Evolutionary conservation across 352 stramenopile genomes (phyloP), one percentile per base, ranked within the genome.

Genomic region (Globisporangium perplexum): DNA sequence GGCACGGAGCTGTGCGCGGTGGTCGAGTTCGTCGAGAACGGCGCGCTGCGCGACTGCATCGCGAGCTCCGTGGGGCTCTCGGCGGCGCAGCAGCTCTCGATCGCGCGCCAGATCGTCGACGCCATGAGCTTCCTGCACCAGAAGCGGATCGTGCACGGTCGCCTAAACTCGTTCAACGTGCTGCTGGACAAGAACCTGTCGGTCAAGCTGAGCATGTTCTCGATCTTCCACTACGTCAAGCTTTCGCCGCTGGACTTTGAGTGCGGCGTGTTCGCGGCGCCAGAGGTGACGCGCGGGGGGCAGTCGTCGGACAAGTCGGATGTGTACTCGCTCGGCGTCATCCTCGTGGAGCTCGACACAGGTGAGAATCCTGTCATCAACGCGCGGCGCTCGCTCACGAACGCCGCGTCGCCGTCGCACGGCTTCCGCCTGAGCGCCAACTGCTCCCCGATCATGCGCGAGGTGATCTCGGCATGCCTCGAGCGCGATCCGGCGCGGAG

Each of bases 191-290:
- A 69, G 30, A 63, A 77, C 26, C 84, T 65, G 51, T 74, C 70
- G 26, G 83, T 74, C 47, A 91, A 93, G 59, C 53, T 91, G 33
- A 91, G 77, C 53, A 58, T 89, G 10, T 91, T 93, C 49, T 73
- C 77, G 18, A 74, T 88, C 51, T 88, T 87, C 66, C 77, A 92
- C 57, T 88, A 88, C 57, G 75, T 88, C 14, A 82, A 88, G 42
- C 64, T 83, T 11, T 88, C 73, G 23, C 80, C 77, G 28, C 58
- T 88, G 44, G 80, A 88, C 57, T 74, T 68, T 30, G 74, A 90
- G 56, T 83, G 73, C 49, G 68, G 69, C 35, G 62, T 87, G 31
- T 88, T 93, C 22, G 80, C 76, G 4, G 72, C 83, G 20, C 83
- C 83, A 0, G 83, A 93, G 50, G 69, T 91, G 52, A 59, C 90